Conservation (phyloP, 2,329 filamentous ascomycete species). For the Colletotrichum magnum region DNA sequence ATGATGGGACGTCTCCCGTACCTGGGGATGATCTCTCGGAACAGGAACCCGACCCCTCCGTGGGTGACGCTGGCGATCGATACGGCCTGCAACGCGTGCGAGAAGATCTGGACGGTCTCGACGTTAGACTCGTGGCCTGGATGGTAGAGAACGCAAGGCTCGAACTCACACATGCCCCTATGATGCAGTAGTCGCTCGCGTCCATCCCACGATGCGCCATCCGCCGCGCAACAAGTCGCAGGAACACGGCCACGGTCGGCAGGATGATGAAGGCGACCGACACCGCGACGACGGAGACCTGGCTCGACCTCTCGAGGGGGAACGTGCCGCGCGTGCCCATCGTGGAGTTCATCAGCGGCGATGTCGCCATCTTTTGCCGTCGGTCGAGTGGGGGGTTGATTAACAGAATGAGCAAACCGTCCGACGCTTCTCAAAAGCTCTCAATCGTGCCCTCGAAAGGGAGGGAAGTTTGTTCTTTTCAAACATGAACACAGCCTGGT, state of each 20-base stretch:
- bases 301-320: slow-evolving; percentile 25
- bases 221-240: slow-evolving; percentile 33
- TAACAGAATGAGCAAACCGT: neutral
- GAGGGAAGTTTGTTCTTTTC: neutral
- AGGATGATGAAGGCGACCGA: slow-evolving; percentile 31
- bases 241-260: slow-evolving; percentile 11
- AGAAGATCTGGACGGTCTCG: slow-evolving; percentile 18
- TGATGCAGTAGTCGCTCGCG: slow-evolving; percentile 34
- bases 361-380: slow-evolving; percentile 22
- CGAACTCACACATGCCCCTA: slow-evolving; percentile 17
- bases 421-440: too few relatives aligned
- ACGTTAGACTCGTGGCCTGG: neutral
- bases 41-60: slow-evolving; percentile 29
- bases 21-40: slow-evolving; percentile 31
- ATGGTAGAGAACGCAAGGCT: too few relatives aligned
- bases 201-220: slow-evolving; percentile 28
- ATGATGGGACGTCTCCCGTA: slow-evolving; percentile 29
- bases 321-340: slow-evolving; percentile 7
- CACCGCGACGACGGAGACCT: slow-evolving; percentile 32
- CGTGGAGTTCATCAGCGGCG: slow-evolving; percentile 6
- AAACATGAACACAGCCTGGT: neutral
- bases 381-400: neutral
- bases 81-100: slow-evolving; percentile 28
- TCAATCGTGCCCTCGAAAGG: neutral
- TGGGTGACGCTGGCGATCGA: slow-evolving; percentile 36